These are phyloP conservation scores for Penicillium freii DNA, from an alignment of 2,329 filamentous ascomycete genomes.

Conservation along the genomic window DNA sequence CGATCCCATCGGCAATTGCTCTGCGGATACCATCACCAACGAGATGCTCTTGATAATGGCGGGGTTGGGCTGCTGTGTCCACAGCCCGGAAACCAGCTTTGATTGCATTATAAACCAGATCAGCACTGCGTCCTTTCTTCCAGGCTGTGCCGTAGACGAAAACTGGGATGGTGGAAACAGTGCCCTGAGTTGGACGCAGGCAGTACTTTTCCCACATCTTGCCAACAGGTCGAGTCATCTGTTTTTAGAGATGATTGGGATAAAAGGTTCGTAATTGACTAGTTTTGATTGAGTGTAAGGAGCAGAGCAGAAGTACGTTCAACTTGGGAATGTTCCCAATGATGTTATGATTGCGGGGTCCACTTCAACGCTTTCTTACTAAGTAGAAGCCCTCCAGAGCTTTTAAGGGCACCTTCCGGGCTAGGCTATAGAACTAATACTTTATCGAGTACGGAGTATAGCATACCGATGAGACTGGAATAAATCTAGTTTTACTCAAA, in stretches of 20 bases:
- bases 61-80: constrained; percentile 76
- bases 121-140: constrained; percentile 68
- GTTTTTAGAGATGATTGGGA: background rate
- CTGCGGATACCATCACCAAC: constrained; percentile 66
- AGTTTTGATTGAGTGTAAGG: background rate
- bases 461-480: no score
- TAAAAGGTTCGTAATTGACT: background rate
- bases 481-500: background rate
- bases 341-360: constrained; percentile 13
- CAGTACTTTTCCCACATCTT: constrained; percentile 34
- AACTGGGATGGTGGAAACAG: constrained; percentile 36
- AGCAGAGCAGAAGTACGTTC: background rate
- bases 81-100: constrained; percentile 68
- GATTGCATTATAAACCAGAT: constrained; percentile 68
- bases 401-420: background rate
- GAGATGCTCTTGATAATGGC: constrained; percentile 71
- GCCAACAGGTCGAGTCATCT: constrained; percentile 24
- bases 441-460: background rate
- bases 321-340: background rate
- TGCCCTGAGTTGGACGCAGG: constrained; percentile 27
- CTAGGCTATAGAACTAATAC: background rate
- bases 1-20: constrained; percentile 59
- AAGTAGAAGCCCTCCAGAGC: background rate
- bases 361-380: background rate
- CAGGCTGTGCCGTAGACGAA: constrained; percentile 81